These are phyloP conservation scores for Torrubiella hemipterigena DNA, from an alignment of 2,329 filamentous ascomycete genomes.

Conservation along the genomic window DNA sequence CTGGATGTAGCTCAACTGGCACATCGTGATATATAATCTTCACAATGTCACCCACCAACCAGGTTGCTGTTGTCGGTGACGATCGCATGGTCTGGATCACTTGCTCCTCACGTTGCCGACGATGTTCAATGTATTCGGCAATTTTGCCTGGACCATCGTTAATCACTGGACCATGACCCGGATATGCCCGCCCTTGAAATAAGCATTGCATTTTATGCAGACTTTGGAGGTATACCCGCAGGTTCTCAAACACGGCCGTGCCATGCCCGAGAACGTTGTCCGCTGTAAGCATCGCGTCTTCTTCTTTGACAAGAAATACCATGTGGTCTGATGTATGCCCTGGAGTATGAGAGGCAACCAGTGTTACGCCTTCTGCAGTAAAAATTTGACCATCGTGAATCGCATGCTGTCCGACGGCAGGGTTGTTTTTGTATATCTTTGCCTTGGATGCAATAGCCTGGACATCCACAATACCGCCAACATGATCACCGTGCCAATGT, in stretches of 20 bases:
- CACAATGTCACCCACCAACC: constrained; percentile 61
- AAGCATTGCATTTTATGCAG: constrained; percentile 56
- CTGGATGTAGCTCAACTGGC: constrained; percentile 59
- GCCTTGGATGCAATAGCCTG: constrained; percentile 49
- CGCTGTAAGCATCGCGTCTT: constrained; percentile 76
- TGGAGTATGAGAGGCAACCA: constrained; percentile 49
- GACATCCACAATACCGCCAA: constrained; percentile 62
- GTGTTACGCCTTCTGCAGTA: constrained; percentile 45
- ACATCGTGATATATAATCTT: constrained; percentile 75
- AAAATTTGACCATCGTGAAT: constrained; percentile 43
- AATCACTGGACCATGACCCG: constrained; percentile 75
- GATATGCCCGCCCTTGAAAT: constrained; percentile 64
- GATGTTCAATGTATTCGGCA: constrained; percentile 71
- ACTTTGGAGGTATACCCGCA: constrained; percentile 55
- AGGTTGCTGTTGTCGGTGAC: too few relatives aligned
- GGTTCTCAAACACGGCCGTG: constrained; percentile 73
- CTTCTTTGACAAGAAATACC: constrained; percentile 62
- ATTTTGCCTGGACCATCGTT: constrained; percentile 62
- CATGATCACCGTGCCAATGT: constrained; percentile 88
- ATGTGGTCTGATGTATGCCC: constrained; percentile 78
- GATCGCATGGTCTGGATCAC: constrained; percentile 54
- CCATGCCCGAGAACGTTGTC: constrained; percentile 85
- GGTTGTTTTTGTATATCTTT: constrained; percentile 54
- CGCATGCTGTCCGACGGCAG: constrained; percentile 32
- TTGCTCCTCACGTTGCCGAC: constrained; percentile 68